phyloP scores from a whole-genome alignment of 345 rosid species.

The Sisymbrium altissimum region DNA sequence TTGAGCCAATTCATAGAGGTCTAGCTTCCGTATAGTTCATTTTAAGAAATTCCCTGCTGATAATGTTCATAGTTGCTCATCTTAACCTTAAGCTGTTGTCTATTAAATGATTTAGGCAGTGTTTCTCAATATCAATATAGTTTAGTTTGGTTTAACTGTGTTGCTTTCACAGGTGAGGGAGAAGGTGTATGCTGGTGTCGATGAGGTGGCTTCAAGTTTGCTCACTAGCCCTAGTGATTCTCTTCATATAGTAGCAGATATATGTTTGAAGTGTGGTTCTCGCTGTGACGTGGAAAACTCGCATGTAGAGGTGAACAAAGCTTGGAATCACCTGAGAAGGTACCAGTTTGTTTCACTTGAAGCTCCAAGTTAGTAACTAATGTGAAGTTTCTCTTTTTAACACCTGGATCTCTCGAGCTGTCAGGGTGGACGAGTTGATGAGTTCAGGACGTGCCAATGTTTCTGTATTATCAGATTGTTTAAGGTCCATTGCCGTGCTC shows the following conservation, averaged over 20 bases:
- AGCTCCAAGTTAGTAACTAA: neutral
- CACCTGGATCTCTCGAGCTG: neutral
- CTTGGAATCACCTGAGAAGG: constrained; percentile 59
- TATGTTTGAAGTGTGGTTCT: constrained; percentile 64
- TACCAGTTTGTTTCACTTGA: constrained; percentile 6
- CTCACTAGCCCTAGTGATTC: constrained; percentile 24
- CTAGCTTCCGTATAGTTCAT: neutral
- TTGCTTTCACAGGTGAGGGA: constrained; percentile 36
- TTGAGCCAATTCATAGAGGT: neutral
- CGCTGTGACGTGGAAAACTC: constrained; percentile 43
- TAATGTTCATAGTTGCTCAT: neutral
- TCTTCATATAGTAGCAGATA: constrained; percentile 39
- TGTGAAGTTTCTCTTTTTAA: constrained; percentile 6
- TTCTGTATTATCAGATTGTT: constrained; percentile 44
- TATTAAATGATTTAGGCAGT: neutral
- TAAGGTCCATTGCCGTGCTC: constrained; percentile 47
- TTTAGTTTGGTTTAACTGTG: neutral
- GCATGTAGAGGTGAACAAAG: constrained; percentile 38
- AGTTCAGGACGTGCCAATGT: constrained; percentile 34
- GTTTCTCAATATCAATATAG: neutral
- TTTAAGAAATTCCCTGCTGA: neutral
- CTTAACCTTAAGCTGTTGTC: neutral
- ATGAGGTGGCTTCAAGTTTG: constrained; percentile 34
- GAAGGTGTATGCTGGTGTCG: constrained; percentile 27
- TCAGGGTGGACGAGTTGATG: constrained; percentile 57